These are phyloP conservation scores for Phaeodactylum tricornutum DNA, from an alignment of 108 stramenopile species.

Conservation along the genomic window DNA sequence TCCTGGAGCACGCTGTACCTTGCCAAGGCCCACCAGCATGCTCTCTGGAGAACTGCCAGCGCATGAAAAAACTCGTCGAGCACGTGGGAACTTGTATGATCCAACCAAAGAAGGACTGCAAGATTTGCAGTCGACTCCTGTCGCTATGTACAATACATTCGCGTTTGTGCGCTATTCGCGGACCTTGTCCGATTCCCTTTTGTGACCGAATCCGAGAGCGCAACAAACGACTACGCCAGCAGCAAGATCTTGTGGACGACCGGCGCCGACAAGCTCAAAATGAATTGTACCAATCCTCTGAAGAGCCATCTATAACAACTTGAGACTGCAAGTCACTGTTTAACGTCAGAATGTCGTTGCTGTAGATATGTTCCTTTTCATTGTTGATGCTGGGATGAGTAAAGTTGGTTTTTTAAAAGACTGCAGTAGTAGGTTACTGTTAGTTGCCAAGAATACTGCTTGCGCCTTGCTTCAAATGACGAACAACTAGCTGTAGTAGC, in stretches of 20 bases:
- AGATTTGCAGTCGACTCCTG: slow-evolving; percentile 70
- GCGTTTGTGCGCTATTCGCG: slow-evolving; percentile 47
- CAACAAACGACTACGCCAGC: slow-evolving; percentile 37
- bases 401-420: too few species aligned
- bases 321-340: too few species aligned
- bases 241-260: slow-evolving; percentile 76
- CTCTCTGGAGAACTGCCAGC: slow-evolving; percentile 63
- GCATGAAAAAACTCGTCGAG: slow-evolving; percentile 76
- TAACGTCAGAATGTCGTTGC: too few species aligned
- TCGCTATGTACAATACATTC: slow-evolving; percentile 81
- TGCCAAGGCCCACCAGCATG: slow-evolving; percentile 62
- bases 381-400: too few species aligned
- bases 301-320: too few species aligned
- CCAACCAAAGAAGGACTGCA: slow-evolving; percentile 56
- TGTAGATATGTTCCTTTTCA: too few species aligned
- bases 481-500: too few species aligned
- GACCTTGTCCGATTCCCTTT: slow-evolving; percentile 67
- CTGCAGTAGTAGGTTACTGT: too few species aligned
- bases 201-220: slow-evolving; percentile 68
- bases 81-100: slow-evolving; percentile 54
- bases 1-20: slow-evolving; percentile 63
- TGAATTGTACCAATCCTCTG: slow-evolving; percentile 24
- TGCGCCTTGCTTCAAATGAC: too few species aligned
- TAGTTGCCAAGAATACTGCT: too few species aligned
- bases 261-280: slow-evolving; percentile 70